Percentiles rank a stretch among this genome's conserved stretches.
These are phyloP conservation scores for Ustilago loliicola DNA, from an alignment of 1,284 basidiomycete species.

Conservation along the genomic window DNA sequence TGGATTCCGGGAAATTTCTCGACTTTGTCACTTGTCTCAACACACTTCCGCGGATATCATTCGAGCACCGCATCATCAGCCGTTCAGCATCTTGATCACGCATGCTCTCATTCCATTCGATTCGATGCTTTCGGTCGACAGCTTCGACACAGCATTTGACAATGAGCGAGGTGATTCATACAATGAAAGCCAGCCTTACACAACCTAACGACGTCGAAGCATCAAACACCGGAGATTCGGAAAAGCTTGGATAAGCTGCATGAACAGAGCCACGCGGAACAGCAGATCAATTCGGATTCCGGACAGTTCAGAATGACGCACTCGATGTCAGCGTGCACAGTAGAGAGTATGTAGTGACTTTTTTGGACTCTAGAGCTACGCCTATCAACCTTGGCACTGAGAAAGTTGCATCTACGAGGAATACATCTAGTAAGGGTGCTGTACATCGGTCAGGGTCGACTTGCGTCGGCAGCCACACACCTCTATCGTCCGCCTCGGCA, in stretches of 20 bases:
- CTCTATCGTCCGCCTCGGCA: slow-evolving; percentile 33
- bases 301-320: slow-evolving; percentile 24
- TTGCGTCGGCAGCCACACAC: slow-evolving; percentile 43
- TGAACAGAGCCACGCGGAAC: neutral
- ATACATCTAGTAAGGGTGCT: slow-evolving; percentile 1
- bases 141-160: neutral
- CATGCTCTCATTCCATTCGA: neutral
- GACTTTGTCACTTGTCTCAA: slow-evolving; percentile 8
- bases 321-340: neutral
- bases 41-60: slow-evolving; percentile 13
- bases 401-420: neutral
- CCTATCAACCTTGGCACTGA: neutral
- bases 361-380: too few relatives aligned
- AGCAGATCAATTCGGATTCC: slow-evolving; percentile 18
- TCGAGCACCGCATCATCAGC: neutral
- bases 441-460: slow-evolving; percentile 34
- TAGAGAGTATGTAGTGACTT: too few relatives aligned
- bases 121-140: neutral
- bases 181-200: neutral
- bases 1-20: neutral
- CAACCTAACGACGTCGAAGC: neutral
- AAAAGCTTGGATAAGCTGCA: slow-evolving; percentile 38
- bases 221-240: neutral
- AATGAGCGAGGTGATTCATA: neutral
- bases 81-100: neutral